phyloP scores from a whole-genome alignment of 208 protist species.

The Trypanosoma theileri region DNA sequence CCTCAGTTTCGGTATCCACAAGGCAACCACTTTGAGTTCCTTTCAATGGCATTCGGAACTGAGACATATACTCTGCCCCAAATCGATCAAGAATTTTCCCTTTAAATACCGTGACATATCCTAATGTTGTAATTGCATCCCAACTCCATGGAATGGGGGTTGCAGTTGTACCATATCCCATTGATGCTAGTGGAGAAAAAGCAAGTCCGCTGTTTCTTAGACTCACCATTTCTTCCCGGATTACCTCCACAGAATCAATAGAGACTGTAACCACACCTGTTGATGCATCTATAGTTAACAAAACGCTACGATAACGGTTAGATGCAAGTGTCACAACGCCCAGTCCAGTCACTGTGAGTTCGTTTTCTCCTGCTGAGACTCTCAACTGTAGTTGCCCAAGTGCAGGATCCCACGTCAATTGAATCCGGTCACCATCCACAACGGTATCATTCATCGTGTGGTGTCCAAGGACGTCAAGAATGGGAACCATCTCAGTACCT shows the following conservation, averaged over 20 bases:
- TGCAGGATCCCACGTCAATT: constrained; percentile 3
- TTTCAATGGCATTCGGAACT: constrained; percentile 10
- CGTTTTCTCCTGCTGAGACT: not conserved
- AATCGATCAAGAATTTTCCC: not conserved
- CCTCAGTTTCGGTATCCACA: not conserved
- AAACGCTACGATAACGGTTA: constrained; percentile 5
- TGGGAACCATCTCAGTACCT: not conserved
- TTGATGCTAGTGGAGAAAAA: constrained; percentile 11
- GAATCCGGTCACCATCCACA: constrained; percentile 14
- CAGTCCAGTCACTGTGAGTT: not conserved
- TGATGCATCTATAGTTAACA: constrained; percentile 10
- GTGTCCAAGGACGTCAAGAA: constrained; percentile 15
- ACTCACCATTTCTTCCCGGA: not conserved
- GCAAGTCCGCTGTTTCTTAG: not conserved
- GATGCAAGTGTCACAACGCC: constrained; percentile 15
- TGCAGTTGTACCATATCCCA: constrained; percentile 11
- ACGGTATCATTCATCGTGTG: not conserved
- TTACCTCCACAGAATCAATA: constrained; percentile 16
- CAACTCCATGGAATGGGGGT: not conserved
- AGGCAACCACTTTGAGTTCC: constrained; percentile 1
- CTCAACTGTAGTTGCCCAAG: not conserved
- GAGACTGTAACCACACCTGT: constrained; percentile 2
- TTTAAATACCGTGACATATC: constrained; percentile 12
- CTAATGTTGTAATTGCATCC: constrained; percentile 2
- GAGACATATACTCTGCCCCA: constrained; percentile 9